These are phyloP conservation scores for Cyberlindnera saturnus DNA, from an alignment of 805 yeast genomes.

Conservation along the genomic window DNA sequence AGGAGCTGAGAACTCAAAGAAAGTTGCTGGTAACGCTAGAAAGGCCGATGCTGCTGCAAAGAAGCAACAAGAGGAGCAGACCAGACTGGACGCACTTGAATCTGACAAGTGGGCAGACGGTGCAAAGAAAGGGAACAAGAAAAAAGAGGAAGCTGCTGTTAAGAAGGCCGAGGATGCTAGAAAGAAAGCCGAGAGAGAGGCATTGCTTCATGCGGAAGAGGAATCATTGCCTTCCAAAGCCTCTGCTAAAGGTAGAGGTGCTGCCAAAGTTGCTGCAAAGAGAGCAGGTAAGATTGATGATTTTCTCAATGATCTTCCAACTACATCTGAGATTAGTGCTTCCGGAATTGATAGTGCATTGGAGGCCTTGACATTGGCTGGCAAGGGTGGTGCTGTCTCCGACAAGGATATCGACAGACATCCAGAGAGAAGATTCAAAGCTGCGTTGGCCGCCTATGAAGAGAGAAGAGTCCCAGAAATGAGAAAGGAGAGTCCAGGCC, in stretches of 20 bases:
- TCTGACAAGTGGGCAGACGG: constrained; percentile 68
- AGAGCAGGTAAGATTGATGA: constrained; percentile 62
- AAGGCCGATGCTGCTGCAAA: constrained; percentile 60
- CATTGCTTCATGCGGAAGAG: constrained; percentile 57
- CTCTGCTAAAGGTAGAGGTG: constrained; percentile 54
- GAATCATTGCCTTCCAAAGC: constrained; percentile 57
- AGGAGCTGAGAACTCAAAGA: constrained; percentile 46
- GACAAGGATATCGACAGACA: constrained; percentile 72
- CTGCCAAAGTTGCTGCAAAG: constrained; percentile 57
- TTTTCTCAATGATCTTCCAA: constrained; percentile 48
- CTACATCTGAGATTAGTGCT: constrained; percentile 55
- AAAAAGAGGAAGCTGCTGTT: constrained; percentile 61
- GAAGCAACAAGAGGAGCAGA: constrained; percentile 47
- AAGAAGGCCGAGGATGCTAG: constrained; percentile 72
- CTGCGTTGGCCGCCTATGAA: constrained; percentile 68
- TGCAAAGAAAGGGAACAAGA: constrained; percentile 59
- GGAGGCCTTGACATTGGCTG: constrained; percentile 67
- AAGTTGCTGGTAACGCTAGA: constrained; percentile 58
- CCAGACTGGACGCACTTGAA: constrained; percentile 45
- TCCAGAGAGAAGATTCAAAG: constrained; percentile 84
- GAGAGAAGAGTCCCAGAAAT: constrained; percentile 66
- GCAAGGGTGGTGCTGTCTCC: constrained; percentile 48
- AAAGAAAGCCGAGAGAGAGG: constrained; percentile 80
- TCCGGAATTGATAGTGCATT: constrained; percentile 73
- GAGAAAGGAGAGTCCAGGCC: constrained; percentile 72